A percentile compares a stretch with the other conserved stretches of the same genome.
phyloP scores from a whole-genome alignment of 164 flowering plant species.

The Liriodendron chinense region DNA sequence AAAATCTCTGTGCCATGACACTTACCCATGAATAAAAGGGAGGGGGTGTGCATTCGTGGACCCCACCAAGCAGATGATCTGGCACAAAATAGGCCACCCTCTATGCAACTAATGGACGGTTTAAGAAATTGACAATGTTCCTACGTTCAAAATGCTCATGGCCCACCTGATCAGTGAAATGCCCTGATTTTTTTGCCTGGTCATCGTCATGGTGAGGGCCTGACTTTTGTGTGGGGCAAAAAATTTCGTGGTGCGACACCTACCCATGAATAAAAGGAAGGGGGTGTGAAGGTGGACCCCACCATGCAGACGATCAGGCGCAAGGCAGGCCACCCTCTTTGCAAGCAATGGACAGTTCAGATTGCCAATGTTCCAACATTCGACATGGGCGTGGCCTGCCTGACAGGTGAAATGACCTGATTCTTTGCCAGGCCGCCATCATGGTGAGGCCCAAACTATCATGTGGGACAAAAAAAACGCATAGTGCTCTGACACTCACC shows the following conservation, averaged over 20 bases:
- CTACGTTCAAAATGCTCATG: neutral
- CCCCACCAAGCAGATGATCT: slow-evolving; percentile 7
- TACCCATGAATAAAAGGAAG: slow-evolving; percentile 15
- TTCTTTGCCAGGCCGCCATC: no score
- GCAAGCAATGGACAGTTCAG: slow-evolving; percentile 1
- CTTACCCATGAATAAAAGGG: slow-evolving; percentile 18
- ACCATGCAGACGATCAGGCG: slow-evolving; percentile 11
- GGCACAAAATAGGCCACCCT: neutral
- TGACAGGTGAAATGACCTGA: no score
- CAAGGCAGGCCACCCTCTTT: slow-evolving; percentile 15
- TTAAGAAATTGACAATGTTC: neutral
- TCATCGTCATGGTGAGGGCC: neutral
- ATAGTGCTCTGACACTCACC: neutral
- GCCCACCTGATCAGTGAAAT: neutral
- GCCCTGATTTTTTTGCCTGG: neutral
- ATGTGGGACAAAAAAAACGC: neutral
- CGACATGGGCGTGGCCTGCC: no score
- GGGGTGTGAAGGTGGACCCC: slow-evolving; percentile 10
- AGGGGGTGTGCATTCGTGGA: slow-evolving; percentile 14
- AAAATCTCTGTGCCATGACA: no score
- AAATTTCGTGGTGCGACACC: neutral
- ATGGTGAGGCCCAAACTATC: slow-evolving; percentile 8
- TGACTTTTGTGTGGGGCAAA: neutral
- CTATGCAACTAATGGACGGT: neutral
- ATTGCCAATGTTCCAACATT: neutral